Evolutionary conservation across 192 early-diverging fungal species (phyloP), one percentile per base, ranked within the genome.

Genomic region (Coemansia sp.): DNA sequence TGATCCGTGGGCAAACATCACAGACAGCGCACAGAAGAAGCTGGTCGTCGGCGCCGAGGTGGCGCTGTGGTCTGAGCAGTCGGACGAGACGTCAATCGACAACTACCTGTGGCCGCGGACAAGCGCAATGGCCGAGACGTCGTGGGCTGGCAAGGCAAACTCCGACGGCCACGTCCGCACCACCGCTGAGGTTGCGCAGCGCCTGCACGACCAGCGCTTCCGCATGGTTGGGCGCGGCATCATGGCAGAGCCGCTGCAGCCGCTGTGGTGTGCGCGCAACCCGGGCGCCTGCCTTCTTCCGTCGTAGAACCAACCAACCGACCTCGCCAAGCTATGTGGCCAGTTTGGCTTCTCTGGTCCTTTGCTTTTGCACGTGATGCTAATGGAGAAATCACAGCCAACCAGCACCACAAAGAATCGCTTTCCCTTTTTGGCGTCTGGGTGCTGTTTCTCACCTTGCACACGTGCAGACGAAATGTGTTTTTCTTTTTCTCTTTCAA

Each of bases 141-240:
- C 86, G 50, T 92, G 90, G 90, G 87, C 88, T 25, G 87, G 88
- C 40, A 86, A 83, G 64, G 75, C 81, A 20, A 76, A 90, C 59
- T 68, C 66, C 9, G 58, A 22, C 23, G 83, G 82, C 13, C 69
- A 84, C 8, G 70, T 78, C 35, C 86, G 89, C 57, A 76, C 82
- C 4, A 81, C 83, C 13, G 82, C 71, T 13, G 87, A 88, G 55
- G 89, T 89, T 20, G 73, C 86, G 29, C 71, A 83, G 35, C 73
- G 91, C 32, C 83, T 93, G 63, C 85, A 87, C 66, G 85, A 90
- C 69, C 86, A 87, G 74, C 87, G 91, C 8, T 90, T 88, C 84
- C 79, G 90, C 53, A 75, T 91, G 72, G 77, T 90, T 8, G 74
- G 71, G 3, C 82, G 90, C 42, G 89, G 89, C 1, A 88, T 90